Percentiles rank a stretch among this genome's conserved stretches.
These are phyloP conservation scores for Globomyces pollinis-pini DNA, from an alignment of 192 early-diverging fungal species.

Conservation along the genomic window DNA sequence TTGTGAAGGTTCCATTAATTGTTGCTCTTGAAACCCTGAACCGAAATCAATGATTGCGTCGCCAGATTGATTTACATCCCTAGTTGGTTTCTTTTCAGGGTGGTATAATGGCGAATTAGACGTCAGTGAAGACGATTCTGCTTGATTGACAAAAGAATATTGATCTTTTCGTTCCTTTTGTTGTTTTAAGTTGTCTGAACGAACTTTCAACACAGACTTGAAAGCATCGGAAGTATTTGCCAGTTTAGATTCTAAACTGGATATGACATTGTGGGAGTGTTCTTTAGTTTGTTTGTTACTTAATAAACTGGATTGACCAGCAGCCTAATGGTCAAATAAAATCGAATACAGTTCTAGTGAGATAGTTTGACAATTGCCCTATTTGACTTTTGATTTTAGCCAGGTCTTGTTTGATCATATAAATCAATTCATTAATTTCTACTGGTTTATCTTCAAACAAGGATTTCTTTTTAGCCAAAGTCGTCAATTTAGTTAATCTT, in stretches of 20 bases:
- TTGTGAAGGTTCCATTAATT: conserved; percentile 46
- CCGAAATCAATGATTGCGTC: conserved; percentile 44
- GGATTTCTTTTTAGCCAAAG: conserved; percentile 89
- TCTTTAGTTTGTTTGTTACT: conserved; percentile 69
- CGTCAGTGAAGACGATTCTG: conserved; percentile 4
- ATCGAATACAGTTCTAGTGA: conserved; percentile 53
- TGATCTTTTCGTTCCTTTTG: conserved; percentile 84
- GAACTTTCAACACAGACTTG: conserved; percentile 91
- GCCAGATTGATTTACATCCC: neutral
- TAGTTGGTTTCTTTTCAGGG: conserved; percentile 32
- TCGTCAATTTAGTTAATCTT: conserved; percentile 79
- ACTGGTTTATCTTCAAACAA: conserved; percentile 94
- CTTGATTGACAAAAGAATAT: conserved; percentile 42
- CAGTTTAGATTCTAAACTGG: conserved; percentile 83
- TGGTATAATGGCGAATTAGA: conserved; percentile 56
- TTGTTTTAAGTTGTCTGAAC: conserved; percentile 92
- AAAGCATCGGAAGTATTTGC: conserved; percentile 84
- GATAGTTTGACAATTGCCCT: conserved; percentile 66
- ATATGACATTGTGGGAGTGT: conserved; percentile 88
- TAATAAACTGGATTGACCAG: no score
- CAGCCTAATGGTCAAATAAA: neutral
- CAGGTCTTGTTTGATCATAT: conserved; percentile 94
- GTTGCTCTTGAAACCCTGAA: conserved; percentile 45
- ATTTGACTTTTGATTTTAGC: conserved; percentile 92
- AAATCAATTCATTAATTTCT: conserved; percentile 92